Evolutionary conservation across 2,329 filamentous ascomycete species (phyloP).

Genomic region (Scolecobasidium constrictum): DNA sequence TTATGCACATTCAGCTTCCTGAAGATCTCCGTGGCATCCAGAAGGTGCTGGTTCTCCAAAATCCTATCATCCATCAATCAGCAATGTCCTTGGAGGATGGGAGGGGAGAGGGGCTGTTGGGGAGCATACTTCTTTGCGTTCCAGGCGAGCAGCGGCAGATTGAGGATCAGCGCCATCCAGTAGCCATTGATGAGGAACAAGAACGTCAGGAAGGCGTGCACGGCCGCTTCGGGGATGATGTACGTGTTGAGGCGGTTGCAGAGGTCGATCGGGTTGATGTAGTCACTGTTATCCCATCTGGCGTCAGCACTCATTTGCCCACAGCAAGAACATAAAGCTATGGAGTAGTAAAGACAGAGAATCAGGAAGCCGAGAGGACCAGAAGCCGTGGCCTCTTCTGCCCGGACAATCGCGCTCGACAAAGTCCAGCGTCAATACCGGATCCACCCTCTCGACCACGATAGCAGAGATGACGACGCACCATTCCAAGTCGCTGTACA

Average conservation of each 20-base stretch:
- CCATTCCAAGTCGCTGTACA: constrained; percentile 99
- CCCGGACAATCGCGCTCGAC: too few relatives aligned
- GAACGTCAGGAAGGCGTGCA: constrained; percentile 91
- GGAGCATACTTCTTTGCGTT: constrained; percentile 89
- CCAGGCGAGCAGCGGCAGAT: constrained; percentile 83
- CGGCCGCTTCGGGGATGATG: constrained; percentile 95
- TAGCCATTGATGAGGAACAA: constrained; percentile 98
- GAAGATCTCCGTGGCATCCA: constrained; percentile 98
- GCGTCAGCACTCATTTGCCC: too few relatives aligned
- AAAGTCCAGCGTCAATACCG: too few relatives aligned
- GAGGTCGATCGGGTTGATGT: constrained; percentile 99
- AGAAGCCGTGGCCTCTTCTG: too few relatives aligned
- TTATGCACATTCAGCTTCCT: constrained; percentile 98
- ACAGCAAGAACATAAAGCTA: too few relatives aligned
- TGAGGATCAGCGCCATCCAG: constrained; percentile 87
- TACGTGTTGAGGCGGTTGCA: constrained; percentile 99
- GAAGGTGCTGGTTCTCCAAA: constrained; percentile 88
- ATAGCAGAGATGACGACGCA: too few relatives aligned
- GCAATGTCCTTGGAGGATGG: too few relatives aligned
- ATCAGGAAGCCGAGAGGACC: too few relatives aligned
- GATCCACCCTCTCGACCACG: too few relatives aligned
- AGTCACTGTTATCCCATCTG: constrained; percentile 85
- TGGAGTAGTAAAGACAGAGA: too few relatives aligned
- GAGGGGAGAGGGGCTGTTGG: too few relatives aligned
- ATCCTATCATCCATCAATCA: too few relatives aligned